Evolutionary conservation across 331 rosid genomes (phyloP), one percentile per base, ranked within the genome.

Genomic region (Cucumis variabilis): DNA sequence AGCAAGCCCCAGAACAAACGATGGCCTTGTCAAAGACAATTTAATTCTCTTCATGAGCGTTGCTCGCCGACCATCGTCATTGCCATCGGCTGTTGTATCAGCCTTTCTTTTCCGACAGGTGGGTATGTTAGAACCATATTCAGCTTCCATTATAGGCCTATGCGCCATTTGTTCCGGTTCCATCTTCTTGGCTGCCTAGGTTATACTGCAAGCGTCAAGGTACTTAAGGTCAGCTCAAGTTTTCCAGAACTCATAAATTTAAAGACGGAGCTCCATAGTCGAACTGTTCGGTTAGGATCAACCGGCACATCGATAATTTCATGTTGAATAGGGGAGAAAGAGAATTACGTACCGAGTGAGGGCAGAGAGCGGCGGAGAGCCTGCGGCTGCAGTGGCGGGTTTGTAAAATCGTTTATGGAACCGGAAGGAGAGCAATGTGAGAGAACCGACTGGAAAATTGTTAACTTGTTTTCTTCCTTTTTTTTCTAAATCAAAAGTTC

Each of bases 1-100:
- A 48, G 88, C 93, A 21, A 90, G 80, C 82, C 87, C 89, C 3
- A 92, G 75, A 46, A 87, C 87, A 20, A 88, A 91, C 3, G 96
- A 96, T 65, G 99, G 99, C 82, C 72, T 93, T 3, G 94, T 92
- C 21, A 94, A 83, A 7, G 93, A 88, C 69, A 90, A 84, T 6
- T 90, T 90, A 13, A 89, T 87, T 75, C 93, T 89, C 86, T 89
- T 91, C 33, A 85, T 66, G 6, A 87, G 91, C 24, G 86, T 89
- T 25, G 86, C 58, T 46, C 89, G 87, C 4, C 62, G 46, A 17
- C 63, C 85, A 28, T 33, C 41, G 3, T 37, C 83, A 37, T 28
- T 87, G 1, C 51, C 48, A 5, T 86, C 86, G 0, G 37, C 62
- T 24, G 27, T 80, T 50, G 69, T 28, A 80, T 80, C 46, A 23